Evolutionary conservation across 768 basidiomycete genomes (phyloP).

Genomic region (Multifurca ochricompacta): DNA sequence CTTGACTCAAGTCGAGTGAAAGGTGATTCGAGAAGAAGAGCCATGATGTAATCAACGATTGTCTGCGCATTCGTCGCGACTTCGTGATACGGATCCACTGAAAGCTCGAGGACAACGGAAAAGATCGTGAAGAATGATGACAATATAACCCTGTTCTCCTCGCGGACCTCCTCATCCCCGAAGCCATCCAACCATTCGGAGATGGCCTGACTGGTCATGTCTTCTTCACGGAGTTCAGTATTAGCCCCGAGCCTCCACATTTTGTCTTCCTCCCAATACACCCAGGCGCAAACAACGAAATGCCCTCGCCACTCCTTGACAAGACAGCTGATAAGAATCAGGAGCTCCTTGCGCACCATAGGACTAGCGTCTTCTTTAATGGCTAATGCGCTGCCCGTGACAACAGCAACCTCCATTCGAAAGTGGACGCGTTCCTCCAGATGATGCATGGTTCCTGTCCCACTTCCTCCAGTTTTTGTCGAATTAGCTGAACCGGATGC

Average conservation of each 20-base stretch:
- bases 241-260: conserved; percentile 42
- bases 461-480: conserved; percentile 68
- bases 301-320: conserved; percentile 96
- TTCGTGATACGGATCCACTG: conserved; percentile 88
- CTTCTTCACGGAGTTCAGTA: conserved; percentile 44
- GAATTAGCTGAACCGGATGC: conserved; percentile 71
- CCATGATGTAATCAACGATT: conserved; percentile 87
- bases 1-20: conserved; percentile 69
- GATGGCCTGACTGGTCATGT: conserved; percentile 63
- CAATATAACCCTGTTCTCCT: conserved; percentile 74
- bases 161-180: conserved; percentile 53
- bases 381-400: conserved; percentile 79
- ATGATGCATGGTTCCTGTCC: conserved; percentile 71
- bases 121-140: conserved; percentile 95
- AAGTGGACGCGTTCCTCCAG: conserved; percentile 74
- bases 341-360: conserved; percentile 90
- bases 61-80: conserved; percentile 88
- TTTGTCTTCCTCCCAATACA: conserved; percentile 89
- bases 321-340: conserved; percentile 84
- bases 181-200: conserved; percentile 72
- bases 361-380: conserved; percentile 94
- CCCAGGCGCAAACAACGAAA: conserved; percentile 94
- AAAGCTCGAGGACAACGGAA: conserved; percentile 79
- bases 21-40: conserved; percentile 81
- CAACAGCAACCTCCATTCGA: conserved; percentile 86